Conservation (phyloP, 106 monocot species). For the Chionographis japonica region DNA sequence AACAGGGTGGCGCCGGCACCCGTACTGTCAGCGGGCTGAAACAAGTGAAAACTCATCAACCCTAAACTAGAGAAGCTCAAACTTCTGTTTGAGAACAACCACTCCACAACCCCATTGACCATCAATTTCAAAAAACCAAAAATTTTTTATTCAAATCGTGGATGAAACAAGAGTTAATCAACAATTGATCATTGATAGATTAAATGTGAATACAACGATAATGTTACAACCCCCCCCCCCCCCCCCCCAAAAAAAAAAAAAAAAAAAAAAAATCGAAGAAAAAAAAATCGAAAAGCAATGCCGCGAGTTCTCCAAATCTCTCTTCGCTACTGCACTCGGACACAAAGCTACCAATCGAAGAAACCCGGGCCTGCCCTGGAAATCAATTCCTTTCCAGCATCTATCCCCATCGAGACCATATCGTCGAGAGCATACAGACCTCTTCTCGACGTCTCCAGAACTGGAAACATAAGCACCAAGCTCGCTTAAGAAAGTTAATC, state of each 20-base stretch:
- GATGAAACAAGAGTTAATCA: too few relatives aligned
- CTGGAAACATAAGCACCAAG: slow-evolving; percentile 12
- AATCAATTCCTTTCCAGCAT: slow-evolving; percentile 67
- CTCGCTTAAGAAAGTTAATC: not conserved
- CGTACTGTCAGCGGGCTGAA: too few relatives aligned
- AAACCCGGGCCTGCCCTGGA: slow-evolving; percentile 52
- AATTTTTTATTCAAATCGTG: too few relatives aligned
- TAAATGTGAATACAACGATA: not conserved
- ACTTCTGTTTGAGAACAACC: too few relatives aligned
- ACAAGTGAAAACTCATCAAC: too few relatives aligned
- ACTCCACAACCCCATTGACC: too few relatives aligned
- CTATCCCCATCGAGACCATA: slow-evolving; percentile 67
- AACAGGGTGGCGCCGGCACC: too few relatives aligned
- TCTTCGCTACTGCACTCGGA: not conserved
- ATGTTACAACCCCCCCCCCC: slow-evolving; percentile 3
- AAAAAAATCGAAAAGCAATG: not conserved
- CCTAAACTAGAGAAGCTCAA: too few relatives aligned
- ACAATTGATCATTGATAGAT: not conserved
- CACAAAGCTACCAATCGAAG: slow-evolving; percentile 41
- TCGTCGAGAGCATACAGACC: slow-evolving; percentile 41
- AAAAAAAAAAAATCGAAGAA: not conserved
- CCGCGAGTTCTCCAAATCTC: too few relatives aligned
- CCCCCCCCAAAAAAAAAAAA: not conserved
- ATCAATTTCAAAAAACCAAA: too few relatives aligned
- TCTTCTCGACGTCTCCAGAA: slow-evolving; percentile 56